These are phyloP conservation scores for Apiospora malaysiana DNA, from an alignment of 2,329 filamentous ascomycete genomes.

Conservation along the genomic window DNA sequence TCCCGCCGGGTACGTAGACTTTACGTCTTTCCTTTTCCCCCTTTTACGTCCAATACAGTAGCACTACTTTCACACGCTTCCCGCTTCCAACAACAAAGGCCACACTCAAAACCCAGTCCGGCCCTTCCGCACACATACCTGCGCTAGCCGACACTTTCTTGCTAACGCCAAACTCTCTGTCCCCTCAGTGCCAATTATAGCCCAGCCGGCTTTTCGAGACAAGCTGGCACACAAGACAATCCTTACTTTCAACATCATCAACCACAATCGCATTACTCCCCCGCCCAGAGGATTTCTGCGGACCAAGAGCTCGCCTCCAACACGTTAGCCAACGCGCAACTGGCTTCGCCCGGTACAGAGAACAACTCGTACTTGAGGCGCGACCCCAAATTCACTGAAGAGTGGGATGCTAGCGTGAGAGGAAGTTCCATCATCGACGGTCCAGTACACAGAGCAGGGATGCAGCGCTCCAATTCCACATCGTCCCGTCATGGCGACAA, in stretches of 20 bases:
- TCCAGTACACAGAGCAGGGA: conserved; percentile 38
- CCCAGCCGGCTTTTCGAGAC: neutral
- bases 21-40: neutral
- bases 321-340: conserved; percentile 44
- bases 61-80: neutral
- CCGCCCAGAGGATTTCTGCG: conserved; percentile 30
- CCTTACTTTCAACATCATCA: conserved; percentile 36
- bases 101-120: neutral
- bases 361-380: conserved; percentile 30
- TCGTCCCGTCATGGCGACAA: conserved; percentile 54
- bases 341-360: conserved; percentile 35
- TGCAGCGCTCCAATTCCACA: conserved; percentile 68
- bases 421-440: conserved; percentile 68
- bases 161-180: conserved; percentile 5
- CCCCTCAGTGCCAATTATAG: neutral
- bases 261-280: conserved; percentile 28
- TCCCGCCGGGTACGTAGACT: conserved; percentile 8
- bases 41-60: neutral
- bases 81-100: conserved; percentile 5
- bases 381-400: conserved; percentile 67
- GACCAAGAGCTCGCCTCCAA: conserved; percentile 44
- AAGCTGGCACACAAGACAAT: conserved; percentile 5
- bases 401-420: conserved; percentile 73
- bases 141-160: neutral
- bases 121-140: neutral